Conservation (phyloP, 2,329 filamentous ascomycete species). For the Claviceps sp. region DNA sequence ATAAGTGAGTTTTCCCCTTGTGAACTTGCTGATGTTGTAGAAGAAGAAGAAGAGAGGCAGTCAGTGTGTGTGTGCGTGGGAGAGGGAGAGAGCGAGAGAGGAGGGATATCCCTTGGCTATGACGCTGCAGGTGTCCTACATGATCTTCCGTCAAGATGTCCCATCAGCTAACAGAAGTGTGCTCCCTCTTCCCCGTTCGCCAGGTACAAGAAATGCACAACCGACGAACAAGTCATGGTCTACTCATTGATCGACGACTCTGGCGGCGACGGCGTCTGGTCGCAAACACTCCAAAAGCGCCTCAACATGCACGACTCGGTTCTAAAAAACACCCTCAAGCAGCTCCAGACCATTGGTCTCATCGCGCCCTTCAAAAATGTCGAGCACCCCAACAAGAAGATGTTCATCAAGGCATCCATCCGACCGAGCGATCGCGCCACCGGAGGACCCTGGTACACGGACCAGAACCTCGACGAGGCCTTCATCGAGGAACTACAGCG, state of each 20-base stretch:
- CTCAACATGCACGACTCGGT: slow-evolving; percentile 75
- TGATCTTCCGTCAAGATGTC: too few relatives aligned
- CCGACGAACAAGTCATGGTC: slow-evolving; percentile 69
- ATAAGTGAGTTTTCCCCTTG: slow-evolving; percentile 33
- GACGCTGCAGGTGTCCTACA: too few relatives aligned
- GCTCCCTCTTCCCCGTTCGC: too few relatives aligned
- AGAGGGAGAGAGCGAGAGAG: too few relatives aligned
- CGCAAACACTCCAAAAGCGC: slow-evolving; percentile 65
- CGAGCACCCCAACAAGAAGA: slow-evolving; percentile 81
- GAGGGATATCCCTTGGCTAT: neutral
- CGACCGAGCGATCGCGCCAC: slow-evolving; percentile 80
- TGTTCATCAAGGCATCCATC: slow-evolving; percentile 84
- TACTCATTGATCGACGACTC: slow-evolving; percentile 83
- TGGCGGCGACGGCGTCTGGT: slow-evolving; percentile 80
- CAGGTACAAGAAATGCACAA: slow-evolving; percentile 45
- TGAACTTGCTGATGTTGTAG: too few relatives aligned
- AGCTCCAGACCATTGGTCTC: slow-evolving; percentile 66
- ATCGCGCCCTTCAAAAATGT: slow-evolving; percentile 87
- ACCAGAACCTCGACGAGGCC: slow-evolving; percentile 76
- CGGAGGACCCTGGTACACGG: slow-evolving; percentile 88
- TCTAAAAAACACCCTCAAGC: slow-evolving; percentile 70
- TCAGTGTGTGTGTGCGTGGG: too few relatives aligned
- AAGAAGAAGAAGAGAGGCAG: neutral
- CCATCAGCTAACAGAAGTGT: neutral
- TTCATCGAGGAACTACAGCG: slow-evolving; percentile 69